A percentile compares a stretch with the other conserved stretches of the same genome.
Conservation (phyloP, 2,329 filamentous ascomycete species). For the Fusarium oxysporum region DNA sequence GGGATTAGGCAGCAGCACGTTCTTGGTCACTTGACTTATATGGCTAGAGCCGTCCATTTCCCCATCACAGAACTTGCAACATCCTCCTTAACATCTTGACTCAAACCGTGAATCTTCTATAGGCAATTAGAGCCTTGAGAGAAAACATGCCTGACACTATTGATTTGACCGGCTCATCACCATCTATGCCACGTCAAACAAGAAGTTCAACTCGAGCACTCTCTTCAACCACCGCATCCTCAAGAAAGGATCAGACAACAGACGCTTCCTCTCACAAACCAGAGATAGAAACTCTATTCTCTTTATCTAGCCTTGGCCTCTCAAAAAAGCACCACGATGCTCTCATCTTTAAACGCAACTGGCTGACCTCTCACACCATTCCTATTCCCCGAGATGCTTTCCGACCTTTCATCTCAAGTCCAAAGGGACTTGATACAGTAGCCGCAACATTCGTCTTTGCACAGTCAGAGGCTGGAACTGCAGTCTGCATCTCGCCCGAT, state of each 20-base stretch:
- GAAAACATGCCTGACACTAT: conserved; percentile 10
- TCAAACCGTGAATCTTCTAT: not conserved
- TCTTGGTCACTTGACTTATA: not conserved
- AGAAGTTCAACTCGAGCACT: conserved; percentile 21
- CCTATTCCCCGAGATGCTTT: conserved; percentile 21
- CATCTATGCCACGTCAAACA: conserved; percentile 11
- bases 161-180: not conserved
- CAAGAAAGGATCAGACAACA: not conserved
- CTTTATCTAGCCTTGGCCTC: not conserved
- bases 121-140: too few species aligned
- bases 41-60: not conserved
- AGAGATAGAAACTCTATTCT: not conserved
- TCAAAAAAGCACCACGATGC: not conserved
- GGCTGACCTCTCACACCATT: conserved; percentile 37
- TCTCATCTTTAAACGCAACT: conserved; percentile 27
- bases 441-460: conserved; percentile 59
- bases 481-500: conserved; percentile 58
- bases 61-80: not conserved
- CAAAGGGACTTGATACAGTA: conserved; percentile 9
- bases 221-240: not conserved
- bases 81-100: not conserved
- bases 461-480: conserved; percentile 62
- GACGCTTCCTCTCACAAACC: not conserved
- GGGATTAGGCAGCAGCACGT: conserved; percentile 24
- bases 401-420: not conserved